phyloP scores from a whole-genome alignment of 345 rosid species.

The Moringa oleifera region DNA sequence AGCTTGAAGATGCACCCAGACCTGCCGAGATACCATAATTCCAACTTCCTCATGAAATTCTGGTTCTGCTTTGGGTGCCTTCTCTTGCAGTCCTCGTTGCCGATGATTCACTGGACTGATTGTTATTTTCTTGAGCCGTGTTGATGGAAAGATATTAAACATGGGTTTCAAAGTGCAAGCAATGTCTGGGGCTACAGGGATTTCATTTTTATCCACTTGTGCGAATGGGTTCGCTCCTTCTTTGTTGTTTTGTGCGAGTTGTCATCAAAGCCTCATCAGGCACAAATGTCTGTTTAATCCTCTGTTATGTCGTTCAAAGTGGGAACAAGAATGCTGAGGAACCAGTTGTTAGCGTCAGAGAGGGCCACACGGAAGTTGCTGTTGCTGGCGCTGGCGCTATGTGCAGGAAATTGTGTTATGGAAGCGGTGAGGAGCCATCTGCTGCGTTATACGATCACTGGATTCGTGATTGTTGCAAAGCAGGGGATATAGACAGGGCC shows the following conservation, averaged over 20 bases:
- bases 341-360: background rate
- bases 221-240: background rate
- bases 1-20: no score
- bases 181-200: background rate
- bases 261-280: background rate
- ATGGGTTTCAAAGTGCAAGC: background rate
- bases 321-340: background rate
- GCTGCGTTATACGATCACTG: conserved; percentile 28
- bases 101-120: no score
- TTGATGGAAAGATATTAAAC: background rate
- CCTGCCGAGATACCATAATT: no score
- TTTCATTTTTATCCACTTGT: background rate
- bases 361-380: no score
- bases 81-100: no score
- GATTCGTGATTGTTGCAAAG: conserved; percentile 41
- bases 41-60: no score
- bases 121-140: no score
- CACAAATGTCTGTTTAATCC: background rate
- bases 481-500: conserved; percentile 42
- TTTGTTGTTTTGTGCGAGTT: background rate
- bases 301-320: background rate
- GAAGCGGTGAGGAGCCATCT: conserved; percentile 16
- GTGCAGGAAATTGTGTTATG: background rate
- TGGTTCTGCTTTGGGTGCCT: no score
- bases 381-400: background rate